Evolutionary conservation across 163 green algal genomes (phyloP).

Genomic region (Volvox carteri): DNA sequence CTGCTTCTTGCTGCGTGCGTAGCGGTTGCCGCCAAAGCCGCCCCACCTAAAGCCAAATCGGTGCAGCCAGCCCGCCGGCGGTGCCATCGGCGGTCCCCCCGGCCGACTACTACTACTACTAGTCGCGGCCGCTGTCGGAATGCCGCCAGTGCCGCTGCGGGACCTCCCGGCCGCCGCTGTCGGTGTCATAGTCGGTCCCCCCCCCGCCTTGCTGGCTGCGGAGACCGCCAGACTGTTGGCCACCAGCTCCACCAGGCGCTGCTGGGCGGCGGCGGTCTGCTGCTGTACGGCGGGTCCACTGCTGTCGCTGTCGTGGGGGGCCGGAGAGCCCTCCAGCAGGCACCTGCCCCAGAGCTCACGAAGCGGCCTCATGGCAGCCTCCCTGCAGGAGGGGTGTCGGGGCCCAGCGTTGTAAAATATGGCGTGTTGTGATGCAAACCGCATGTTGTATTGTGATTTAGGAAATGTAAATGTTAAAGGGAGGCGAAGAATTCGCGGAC

Average conservation of each 20-base stretch:
- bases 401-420: too few species aligned
- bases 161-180: not conserved
- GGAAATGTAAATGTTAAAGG: too few species aligned
- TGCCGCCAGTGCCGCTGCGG: too few species aligned
- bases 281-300: not conserved
- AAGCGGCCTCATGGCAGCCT: conserved; percentile 63
- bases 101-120: too few species aligned
- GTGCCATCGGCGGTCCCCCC: not conserved
- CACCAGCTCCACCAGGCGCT: conserved; percentile 54
- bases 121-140: too few species aligned
- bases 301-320: not conserved
- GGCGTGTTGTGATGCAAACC: too few species aligned
- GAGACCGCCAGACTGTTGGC: conserved; percentile 25
- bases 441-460: too few species aligned
- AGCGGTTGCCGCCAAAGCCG: not conserved
- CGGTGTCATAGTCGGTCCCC: too few species aligned
- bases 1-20: conserved; percentile 34
- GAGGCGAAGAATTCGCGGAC: too few species aligned
- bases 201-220: too few species aligned
- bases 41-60: not conserved
- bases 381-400: too few species aligned
- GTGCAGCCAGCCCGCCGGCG: not conserved
- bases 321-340: conserved; percentile 31
- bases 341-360: conserved; percentile 62
- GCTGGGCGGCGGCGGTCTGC: conserved; percentile 4